These are phyloP conservation scores for Metschnikowia cerradonensis DNA, from an alignment of 805 yeast genomes.

Conservation along the genomic window DNA sequence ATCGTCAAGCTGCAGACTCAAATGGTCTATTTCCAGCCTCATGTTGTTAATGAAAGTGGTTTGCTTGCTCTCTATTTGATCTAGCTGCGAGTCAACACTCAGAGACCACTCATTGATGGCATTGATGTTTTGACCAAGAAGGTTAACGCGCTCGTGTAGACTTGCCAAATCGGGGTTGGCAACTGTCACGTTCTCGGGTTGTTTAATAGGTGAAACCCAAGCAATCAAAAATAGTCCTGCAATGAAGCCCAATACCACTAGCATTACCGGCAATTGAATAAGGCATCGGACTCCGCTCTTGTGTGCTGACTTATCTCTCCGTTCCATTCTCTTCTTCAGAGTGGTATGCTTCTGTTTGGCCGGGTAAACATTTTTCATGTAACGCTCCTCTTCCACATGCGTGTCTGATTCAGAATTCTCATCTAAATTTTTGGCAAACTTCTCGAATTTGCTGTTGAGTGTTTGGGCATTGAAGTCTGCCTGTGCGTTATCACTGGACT, in stretches of 20 bases:
- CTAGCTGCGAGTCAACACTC: conserved; percentile 19
- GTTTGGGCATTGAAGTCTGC: conserved; percentile 3
- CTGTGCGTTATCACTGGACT: conserved; percentile 3
- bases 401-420: conserved; percentile 8
- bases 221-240: conserved; percentile 1
- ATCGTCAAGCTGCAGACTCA: conserved; percentile 13
- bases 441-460: conserved; percentile 18
- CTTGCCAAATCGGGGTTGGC: conserved; percentile 1
- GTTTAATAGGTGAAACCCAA: neutral
- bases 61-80: conserved; percentile 16
- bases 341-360: neutral
- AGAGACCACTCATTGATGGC: conserved; percentile 15
- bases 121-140: conserved; percentile 11
- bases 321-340: neutral
- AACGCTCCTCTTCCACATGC: conserved; percentile 10
- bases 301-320: neutral
- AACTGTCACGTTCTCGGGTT: neutral
- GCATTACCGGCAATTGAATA: neutral
- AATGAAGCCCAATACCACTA: conserved; percentile 4
- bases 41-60: conserved; percentile 13
- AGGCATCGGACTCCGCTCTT: neutral
- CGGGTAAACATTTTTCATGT: neutral
- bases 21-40: conserved; percentile 16
- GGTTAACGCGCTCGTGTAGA: conserved; percentile 9
- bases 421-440: conserved; percentile 15